Percentiles rank a stretch among this genome's conserved stretches.
These are phyloP conservation scores for Moesziomyces sp. DNA, from an alignment of 1,284 basidiomycete genomes.

Conservation along the genomic window DNA sequence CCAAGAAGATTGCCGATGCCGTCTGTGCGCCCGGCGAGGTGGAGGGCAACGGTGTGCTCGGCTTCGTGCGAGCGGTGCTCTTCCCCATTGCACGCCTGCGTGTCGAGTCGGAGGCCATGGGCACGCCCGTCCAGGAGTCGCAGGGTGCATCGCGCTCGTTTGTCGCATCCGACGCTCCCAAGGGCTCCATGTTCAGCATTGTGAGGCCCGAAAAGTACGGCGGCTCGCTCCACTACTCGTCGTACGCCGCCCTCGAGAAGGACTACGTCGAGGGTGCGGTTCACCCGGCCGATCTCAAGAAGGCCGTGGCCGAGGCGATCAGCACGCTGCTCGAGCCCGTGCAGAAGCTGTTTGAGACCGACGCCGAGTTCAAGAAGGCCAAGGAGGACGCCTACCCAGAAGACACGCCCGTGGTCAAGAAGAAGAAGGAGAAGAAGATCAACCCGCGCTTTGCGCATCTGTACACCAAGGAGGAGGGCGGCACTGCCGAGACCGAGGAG, in stretches of 20 bases:
- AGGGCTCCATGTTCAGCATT: slow-evolving; percentile 85
- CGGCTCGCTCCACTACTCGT: slow-evolving; percentile 81
- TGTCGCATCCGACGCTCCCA: slow-evolving; percentile 74
- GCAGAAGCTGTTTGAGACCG: slow-evolving; percentile 78
- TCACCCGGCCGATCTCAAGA: slow-evolving; percentile 92
- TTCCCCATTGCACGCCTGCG: slow-evolving; percentile 78
- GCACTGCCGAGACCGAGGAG: slow-evolving; percentile 54
- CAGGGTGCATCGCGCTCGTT: slow-evolving; percentile 39
- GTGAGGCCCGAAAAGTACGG: slow-evolving; percentile 82
- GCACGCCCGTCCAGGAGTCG: slow-evolving; percentile 22
- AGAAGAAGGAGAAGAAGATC: slow-evolving; percentile 62
- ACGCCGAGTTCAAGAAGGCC: slow-evolving; percentile 83
- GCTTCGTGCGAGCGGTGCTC: slow-evolving; percentile 87
- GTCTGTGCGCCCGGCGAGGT: slow-evolving; percentile 90
- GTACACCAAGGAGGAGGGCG: slow-evolving; percentile 53
- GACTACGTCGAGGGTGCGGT: slow-evolving; percentile 82
- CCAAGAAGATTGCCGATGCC: slow-evolving; percentile 89
- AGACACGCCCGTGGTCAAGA: slow-evolving; percentile 49
- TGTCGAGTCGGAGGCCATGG: slow-evolving; percentile 43
- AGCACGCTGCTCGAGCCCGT: slow-evolving; percentile 84
- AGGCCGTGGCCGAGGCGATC: slow-evolving; percentile 80
- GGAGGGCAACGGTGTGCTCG: slow-evolving; percentile 88
- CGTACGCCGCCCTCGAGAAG: slow-evolving; percentile 77
- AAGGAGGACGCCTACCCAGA: slow-evolving; percentile 84
- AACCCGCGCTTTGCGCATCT: slow-evolving; percentile 56